phyloP scores from a whole-genome alignment of 1,139 yeast species.

The Blastobotrys persicus region DNA sequence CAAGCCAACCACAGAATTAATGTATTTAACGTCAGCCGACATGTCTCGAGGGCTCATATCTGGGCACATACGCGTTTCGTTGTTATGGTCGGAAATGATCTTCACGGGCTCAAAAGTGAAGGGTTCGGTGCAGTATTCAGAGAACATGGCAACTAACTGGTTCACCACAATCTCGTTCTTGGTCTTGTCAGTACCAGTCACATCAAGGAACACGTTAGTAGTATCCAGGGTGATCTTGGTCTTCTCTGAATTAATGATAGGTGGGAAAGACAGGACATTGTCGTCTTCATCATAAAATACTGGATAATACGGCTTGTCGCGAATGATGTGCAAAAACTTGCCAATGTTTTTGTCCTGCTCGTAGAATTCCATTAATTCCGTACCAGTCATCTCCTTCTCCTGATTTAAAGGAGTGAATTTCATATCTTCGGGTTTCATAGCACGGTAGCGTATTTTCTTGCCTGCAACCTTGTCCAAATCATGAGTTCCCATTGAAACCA shows the following conservation, averaged over 20 bases:
- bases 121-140: conserved; percentile 67
- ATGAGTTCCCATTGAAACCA: conserved; percentile 98
- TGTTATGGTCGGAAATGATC: conserved; percentile 79
- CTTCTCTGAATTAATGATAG: conserved; percentile 90
- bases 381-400: conserved; percentile 70
- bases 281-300: conserved; percentile 78
- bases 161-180: conserved; percentile 89
- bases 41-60: conserved; percentile 63
- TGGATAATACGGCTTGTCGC: conserved; percentile 87
- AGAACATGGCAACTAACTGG: conserved; percentile 93
- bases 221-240: conserved; percentile 86
- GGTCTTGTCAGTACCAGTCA: conserved; percentile 93
- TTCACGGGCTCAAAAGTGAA: conserved; percentile 81
- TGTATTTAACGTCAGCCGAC: conserved; percentile 76
- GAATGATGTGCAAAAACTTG: conserved; percentile 82
- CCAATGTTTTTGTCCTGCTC: conserved; percentile 88
- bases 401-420: conserved; percentile 79
- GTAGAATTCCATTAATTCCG: conserved; percentile 82
- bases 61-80: conserved; percentile 75
- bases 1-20: conserved; percentile 89
- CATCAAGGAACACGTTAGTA: conserved; percentile 84
- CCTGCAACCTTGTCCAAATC: conserved; percentile 80
- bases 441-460: conserved; percentile 82
- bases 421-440: conserved; percentile 74
- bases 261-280: conserved; percentile 90